Evolutionary conservation across 768 basidiomycete genomes (phyloP).

Genomic region (Galerina sulciceps): DNA sequence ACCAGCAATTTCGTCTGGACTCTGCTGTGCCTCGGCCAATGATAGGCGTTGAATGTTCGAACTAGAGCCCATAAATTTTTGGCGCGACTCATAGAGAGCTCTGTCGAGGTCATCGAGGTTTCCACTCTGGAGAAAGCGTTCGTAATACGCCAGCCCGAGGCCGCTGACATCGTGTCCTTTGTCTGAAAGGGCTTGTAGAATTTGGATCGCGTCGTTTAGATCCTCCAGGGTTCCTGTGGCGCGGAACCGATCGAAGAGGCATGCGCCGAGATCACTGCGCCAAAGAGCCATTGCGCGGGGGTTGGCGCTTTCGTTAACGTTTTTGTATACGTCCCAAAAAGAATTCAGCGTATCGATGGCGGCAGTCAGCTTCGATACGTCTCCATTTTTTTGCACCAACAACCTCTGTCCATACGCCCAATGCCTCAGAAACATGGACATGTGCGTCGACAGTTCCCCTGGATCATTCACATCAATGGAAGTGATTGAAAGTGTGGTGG

Average conservation of each 20-base stretch:
- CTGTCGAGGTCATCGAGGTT: not conserved
- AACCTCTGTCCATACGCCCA: slow-evolving; percentile 3
- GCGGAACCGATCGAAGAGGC: not conserved
- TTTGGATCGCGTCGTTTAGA: not conserved
- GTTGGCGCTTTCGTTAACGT: not conserved
- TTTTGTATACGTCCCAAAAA: slow-evolving; percentile 1
- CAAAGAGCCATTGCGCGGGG: not conserved
- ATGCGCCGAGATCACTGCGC: not conserved
- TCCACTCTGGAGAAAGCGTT: slow-evolving; percentile 2
- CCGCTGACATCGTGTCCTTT: not conserved
- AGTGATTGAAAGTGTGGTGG: not conserved
- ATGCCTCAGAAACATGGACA: not conserved
- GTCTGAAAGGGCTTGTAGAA: not conserved
- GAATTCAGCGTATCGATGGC: not conserved
- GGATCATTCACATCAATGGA: not conserved
- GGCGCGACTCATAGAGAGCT: not conserved
- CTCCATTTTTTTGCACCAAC: slow-evolving; percentile 2
- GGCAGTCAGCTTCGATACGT: not conserved
- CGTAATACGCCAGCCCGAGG: slow-evolving; percentile 1
- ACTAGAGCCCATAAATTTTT: not conserved
- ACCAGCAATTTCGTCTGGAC: not conserved
- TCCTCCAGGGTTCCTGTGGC: not conserved
- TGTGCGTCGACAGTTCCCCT: not conserved
- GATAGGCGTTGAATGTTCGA: not conserved
- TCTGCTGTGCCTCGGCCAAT: not conserved